Conservation (phyloP, 192 early-diverging fungal species). For the Diversispora epigaea region DNA sequence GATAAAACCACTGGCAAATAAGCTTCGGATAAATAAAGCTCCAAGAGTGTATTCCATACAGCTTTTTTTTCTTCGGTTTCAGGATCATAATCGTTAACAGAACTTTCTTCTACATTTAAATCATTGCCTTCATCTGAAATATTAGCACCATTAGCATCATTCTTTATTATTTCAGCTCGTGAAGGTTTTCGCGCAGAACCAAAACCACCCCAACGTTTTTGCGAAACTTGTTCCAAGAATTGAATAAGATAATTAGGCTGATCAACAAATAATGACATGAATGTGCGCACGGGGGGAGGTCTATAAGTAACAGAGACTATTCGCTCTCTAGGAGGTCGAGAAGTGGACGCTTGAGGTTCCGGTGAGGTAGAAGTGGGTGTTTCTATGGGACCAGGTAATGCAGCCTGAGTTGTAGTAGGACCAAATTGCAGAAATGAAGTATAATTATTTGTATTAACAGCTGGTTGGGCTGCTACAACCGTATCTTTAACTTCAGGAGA, state of each 20-base stretch:
- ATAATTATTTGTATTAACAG: constrained; percentile 12
- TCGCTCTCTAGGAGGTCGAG: constrained; percentile 1
- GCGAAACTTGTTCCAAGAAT: constrained; percentile 85
- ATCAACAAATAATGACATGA: constrained; percentile 88
- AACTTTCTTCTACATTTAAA: constrained; percentile 36
- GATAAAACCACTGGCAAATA: constrained; percentile 26
- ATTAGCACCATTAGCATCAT: constrained; percentile 26
- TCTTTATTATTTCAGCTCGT: constrained; percentile 23
- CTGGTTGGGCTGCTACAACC: neutral
- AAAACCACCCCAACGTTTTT: constrained; percentile 64
- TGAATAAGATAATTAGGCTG: constrained; percentile 72
- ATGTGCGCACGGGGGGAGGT: constrained; percentile 61
- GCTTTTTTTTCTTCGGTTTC: constrained; percentile 66
- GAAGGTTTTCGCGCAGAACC: constrained; percentile 21
- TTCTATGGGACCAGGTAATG: constrained; percentile 13
- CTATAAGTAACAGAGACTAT: constrained; percentile 38
- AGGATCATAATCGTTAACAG: constrained; percentile 25
- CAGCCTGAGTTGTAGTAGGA: constrained; percentile 19
- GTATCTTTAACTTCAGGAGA: constrained; percentile 24
- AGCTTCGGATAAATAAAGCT: constrained; percentile 68
- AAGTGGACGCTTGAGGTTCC: constrained; percentile 29
- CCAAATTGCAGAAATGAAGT: constrained; percentile 41
- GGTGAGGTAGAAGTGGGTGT: constrained; percentile 18
- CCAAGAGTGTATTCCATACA: constrained; percentile 90
- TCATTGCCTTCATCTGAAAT: constrained; percentile 26